Evolutionary conservation across 2,329 filamentous ascomycete species (phyloP).

Genomic region (Fusarium sp.): DNA sequence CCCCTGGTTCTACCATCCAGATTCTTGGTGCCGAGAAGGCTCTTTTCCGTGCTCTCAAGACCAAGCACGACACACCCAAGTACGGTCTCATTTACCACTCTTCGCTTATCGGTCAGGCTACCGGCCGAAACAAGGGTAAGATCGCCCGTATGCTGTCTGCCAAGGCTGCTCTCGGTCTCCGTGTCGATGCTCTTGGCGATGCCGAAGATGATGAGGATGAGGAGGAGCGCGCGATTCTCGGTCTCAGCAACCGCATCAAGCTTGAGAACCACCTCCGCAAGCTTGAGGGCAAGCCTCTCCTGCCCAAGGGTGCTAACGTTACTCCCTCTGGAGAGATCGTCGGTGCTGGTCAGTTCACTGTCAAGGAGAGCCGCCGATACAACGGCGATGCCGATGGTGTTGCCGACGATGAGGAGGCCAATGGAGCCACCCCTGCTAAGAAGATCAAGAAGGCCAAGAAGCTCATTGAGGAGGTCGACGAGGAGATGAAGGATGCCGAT

Average conservation of each 20-base stretch:
- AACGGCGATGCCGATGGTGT: constrained; percentile 94
- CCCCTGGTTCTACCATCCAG: constrained; percentile 94
- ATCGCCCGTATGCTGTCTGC: constrained; percentile 96
- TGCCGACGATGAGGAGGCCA: constrained; percentile 68
- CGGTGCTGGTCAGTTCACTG: constrained; percentile 82
- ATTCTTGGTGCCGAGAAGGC: constrained; percentile 99
- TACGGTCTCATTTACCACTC: constrained; percentile 96
- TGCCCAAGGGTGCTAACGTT: constrained; percentile 79
- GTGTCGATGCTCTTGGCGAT: constrained; percentile 80
- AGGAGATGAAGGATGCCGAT: constrained; percentile 60
- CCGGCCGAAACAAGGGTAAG: constrained; percentile 99
- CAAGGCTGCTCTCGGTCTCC: constrained; percentile 92
- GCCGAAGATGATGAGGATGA: constrained; percentile 80
- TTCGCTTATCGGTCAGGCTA: constrained; percentile 94
- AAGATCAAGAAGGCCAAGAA: constrained; percentile 58
- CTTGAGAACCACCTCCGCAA: constrained; percentile 81
- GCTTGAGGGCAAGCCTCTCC: constrained; percentile 90
- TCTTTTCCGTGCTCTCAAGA: constrained; percentile 97
- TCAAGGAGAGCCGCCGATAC: constrained; percentile 95
- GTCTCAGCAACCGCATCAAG: constrained; percentile 76
- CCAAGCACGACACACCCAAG: constrained; percentile 98
- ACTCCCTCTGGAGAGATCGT: constrained; percentile 76
- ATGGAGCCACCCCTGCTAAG: constrained; percentile 52
- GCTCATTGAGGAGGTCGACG: constrained; percentile 57
- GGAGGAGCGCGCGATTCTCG: constrained; percentile 87